phyloP scores from a whole-genome alignment of 495 filamentous ascomycete species.

The Penicillium egyptiacum region DNA sequence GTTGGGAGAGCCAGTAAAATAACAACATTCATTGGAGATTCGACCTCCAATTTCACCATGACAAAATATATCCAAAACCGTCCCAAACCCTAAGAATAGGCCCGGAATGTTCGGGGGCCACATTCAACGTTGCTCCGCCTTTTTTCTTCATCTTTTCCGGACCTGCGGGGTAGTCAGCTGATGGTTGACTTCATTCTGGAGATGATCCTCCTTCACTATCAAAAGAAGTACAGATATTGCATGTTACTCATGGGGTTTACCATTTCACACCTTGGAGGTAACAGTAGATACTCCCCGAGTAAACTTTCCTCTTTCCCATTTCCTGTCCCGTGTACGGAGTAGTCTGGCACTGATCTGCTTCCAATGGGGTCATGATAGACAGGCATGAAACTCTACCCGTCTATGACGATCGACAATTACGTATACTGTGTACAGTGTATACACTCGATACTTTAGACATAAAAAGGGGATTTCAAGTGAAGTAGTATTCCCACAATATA shows the following conservation, averaged over 20 bases:
- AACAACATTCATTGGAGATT: no score
- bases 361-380: no score
- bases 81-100: not conserved
- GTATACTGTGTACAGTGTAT: no score
- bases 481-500: not conserved
- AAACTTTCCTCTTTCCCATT: slow-evolving; percentile 26
- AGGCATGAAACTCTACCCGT: not conserved
- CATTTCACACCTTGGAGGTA: slow-evolving; percentile 4
- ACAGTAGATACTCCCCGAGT: slow-evolving; percentile 26
- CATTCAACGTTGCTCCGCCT: slow-evolving; percentile 17
- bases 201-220: not conserved
- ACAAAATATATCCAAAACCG: not conserved
- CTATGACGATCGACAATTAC: not conserved
- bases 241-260: not conserved
- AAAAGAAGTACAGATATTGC: not conserved
- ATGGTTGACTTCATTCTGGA: slow-evolving; percentile 6
- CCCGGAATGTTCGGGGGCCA: slow-evolving; percentile 4
- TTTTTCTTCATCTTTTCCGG: slow-evolving; percentile 8
- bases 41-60: no score
- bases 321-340: not conserved
- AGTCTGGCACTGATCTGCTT: not conserved
- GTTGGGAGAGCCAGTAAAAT: no score
- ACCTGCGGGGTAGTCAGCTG: slow-evolving; percentile 33
- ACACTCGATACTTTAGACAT: no score
- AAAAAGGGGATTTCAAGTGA: not conserved